Conservation (phyloP, 2,329 filamentous ascomycete genomes). For the Nigrospora oryzae region DNA sequence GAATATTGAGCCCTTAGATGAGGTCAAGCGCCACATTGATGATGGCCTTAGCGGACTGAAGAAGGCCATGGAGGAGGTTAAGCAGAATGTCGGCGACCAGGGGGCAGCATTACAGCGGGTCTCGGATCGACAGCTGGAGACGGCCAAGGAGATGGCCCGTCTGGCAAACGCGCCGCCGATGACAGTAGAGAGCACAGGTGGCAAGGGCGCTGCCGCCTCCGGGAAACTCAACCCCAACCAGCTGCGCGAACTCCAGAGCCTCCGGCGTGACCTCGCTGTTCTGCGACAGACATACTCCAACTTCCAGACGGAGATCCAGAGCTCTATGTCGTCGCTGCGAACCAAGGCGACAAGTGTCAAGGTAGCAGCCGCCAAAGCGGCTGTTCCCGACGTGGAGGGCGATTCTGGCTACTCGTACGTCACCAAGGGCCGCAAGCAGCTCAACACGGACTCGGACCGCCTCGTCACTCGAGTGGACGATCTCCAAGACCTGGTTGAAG, state of each 20-base stretch:
- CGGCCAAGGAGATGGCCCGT: conserved; percentile 75
- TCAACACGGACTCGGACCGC: conserved; percentile 80
- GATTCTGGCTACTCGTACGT: conserved; percentile 82
- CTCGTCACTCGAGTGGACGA: conserved; percentile 91
- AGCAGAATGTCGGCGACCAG: conserved; percentile 76
- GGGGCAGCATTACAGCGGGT: conserved; percentile 74
- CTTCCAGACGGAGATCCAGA: conserved; percentile 81
- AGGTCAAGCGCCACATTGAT: conserved; percentile 94
- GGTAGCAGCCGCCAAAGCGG: conserved; percentile 59
- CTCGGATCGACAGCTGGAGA: conserved; percentile 83
- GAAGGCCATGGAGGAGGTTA: conserved; percentile 77
- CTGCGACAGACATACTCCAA: conserved; percentile 88
- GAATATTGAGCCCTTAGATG: conserved; percentile 87
- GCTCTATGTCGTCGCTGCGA: conserved; percentile 77
- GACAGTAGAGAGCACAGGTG: conserved; percentile 41
- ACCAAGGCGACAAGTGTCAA: conserved; percentile 78
- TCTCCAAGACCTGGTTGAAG: conserved; percentile 93
- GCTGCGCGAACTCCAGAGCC: conserved; percentile 67
- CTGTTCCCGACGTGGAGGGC: conserved; percentile 63
- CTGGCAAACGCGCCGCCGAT: conserved; percentile 38
- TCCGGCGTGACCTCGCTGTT: conserved; percentile 83
- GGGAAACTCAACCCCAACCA: conserved; percentile 50
- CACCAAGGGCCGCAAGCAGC: conserved; percentile 74
- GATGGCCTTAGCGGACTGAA: conserved; percentile 78
- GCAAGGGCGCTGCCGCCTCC: conserved; percentile 19